These are phyloP conservation scores for Capillidium rhysosporum DNA, from an alignment of 371 early-diverging fungal genomes.

Conservation along the genomic window DNA sequence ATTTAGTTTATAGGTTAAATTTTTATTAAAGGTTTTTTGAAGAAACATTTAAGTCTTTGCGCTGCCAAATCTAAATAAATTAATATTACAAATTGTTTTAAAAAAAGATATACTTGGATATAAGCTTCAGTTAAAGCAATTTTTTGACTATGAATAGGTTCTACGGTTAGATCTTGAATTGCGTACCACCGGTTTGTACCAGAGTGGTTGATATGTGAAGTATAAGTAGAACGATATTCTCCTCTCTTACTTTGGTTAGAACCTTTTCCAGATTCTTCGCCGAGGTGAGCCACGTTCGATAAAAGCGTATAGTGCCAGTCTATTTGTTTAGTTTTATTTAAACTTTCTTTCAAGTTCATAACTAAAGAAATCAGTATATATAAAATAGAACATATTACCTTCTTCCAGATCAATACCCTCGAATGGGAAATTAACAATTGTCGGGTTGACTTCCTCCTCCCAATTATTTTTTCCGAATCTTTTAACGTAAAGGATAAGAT, in stretches of 20 bases:
- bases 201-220: conserved; percentile 56
- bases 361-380: neutral
- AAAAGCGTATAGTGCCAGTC: conserved; percentile 55
- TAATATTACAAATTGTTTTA: neutral
- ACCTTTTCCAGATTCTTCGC: conserved; percentile 47
- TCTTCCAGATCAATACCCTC: conserved; percentile 45
- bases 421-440: conserved; percentile 93
- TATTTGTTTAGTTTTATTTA: neutral
- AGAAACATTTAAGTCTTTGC: neutral
- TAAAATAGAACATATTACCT: neutral
- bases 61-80: conserved; percentile 10
- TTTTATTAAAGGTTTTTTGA: neutral
- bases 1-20: neutral
- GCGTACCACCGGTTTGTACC: conserved; percentile 84
- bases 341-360: conserved; percentile 16
- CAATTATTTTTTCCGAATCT: conserved; percentile 82
- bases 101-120: conserved; percentile 45
- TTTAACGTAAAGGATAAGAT: conserved; percentile 78
- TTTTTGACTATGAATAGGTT: conserved; percentile 87
- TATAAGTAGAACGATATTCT: conserved; percentile 22
- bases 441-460: conserved; percentile 81
- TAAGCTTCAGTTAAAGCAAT: conserved; percentile 83
- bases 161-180: conserved; percentile 84
- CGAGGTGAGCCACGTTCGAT: conserved; percentile 84
- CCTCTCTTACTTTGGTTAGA: too few species aligned